Conservation (phyloP, 768 basidiomycete genomes). For the Boletus subparvulus region DNA sequence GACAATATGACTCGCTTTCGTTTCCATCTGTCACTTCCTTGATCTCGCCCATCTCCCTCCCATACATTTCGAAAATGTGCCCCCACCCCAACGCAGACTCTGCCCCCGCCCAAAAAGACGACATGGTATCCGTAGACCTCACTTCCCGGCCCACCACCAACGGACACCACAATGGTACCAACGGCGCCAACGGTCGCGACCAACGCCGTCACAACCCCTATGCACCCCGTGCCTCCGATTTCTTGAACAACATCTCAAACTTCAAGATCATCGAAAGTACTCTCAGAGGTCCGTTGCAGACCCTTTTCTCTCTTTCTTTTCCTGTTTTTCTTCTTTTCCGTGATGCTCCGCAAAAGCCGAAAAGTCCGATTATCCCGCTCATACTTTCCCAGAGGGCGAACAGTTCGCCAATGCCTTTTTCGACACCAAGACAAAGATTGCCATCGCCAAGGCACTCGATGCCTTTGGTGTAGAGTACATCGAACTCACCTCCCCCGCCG, state of each 20-base stretch:
- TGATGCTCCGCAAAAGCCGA: conserved; percentile 1
- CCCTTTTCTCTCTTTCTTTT: neutral
- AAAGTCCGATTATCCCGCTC: conserved; percentile 14
- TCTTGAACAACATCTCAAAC: conserved; percentile 88
- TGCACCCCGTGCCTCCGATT: conserved; percentile 88
- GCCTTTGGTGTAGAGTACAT: conserved; percentile 99
- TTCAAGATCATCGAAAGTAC: conserved; percentile 98
- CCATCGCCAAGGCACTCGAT: conserved; percentile 96
- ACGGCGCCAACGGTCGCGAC: conserved; percentile 35
- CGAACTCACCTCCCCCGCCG: conserved; percentile 96
- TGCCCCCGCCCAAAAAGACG: conserved; percentile 41
- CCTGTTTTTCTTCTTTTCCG: neutral
- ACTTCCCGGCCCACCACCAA: conserved; percentile 37
- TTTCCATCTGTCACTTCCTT: neutral
- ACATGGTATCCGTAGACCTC: conserved; percentile 71
- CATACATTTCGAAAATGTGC: conserved; percentile 37
- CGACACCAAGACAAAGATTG: conserved; percentile 99
- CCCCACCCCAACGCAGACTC: conserved; percentile 55
- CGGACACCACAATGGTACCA: conserved; percentile 41
- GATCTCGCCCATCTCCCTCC: neutral
- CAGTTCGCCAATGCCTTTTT: conserved; percentile 99
- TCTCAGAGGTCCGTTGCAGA: conserved; percentile 67
- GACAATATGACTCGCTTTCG: conserved; percentile 8
- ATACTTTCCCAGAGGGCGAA: conserved; percentile 74
- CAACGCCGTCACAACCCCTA: conserved; percentile 69